These are phyloP conservation scores for Trichodelitschia bisporula DNA, from an alignment of 495 filamentous ascomycete genomes.

Conservation along the genomic window DNA sequence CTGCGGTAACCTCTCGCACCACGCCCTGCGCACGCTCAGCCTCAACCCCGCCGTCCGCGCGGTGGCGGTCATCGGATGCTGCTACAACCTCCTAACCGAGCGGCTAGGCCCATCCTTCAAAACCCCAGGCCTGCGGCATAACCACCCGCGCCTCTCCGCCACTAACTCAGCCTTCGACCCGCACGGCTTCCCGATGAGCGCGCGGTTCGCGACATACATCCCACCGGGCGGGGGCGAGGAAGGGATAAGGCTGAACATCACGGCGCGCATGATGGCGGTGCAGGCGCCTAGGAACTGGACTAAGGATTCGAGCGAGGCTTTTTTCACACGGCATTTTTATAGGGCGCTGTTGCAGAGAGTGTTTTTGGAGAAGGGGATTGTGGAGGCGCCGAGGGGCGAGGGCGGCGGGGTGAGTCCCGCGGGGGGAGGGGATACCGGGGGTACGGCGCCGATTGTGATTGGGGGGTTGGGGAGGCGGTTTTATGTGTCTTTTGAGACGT, in stretches of 20 bases:
- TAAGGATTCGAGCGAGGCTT: slow-evolving; percentile 46
- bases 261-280: slow-evolving; percentile 86
- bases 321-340: slow-evolving; percentile 89
- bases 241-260: slow-evolving; percentile 77
- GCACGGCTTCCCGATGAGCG: slow-evolving; percentile 82
- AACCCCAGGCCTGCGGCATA: slow-evolving; percentile 30
- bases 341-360: slow-evolving; percentile 75
- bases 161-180: slow-evolving; percentile 47
- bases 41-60: slow-evolving; percentile 63
- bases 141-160: slow-evolving; percentile 28
- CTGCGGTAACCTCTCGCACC: slow-evolving; percentile 90
- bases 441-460: slow-evolving; percentile 44
- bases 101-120: slow-evolving; percentile 72
- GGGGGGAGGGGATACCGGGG: slow-evolving; percentile 1
- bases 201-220: slow-evolving; percentile 33
- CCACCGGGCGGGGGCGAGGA: slow-evolving; percentile 1
- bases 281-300: slow-evolving; percentile 92
- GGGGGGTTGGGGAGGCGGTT: slow-evolving; percentile 61
- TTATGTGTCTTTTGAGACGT: slow-evolving; percentile 50
- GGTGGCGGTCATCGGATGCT: slow-evolving; percentile 88
- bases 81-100: slow-evolving; percentile 90
- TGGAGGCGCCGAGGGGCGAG: slow-evolving; percentile 26
- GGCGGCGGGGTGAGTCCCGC: slow-evolving; percentile 10
- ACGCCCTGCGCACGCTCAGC: slow-evolving; percentile 64
- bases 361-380: slow-evolving; percentile 57